Evolutionary conservation across 1,284 basidiomycete genomes (phyloP), one percentile per base, ranked within the genome.

Genomic region (Boletus semigastroideus): DNA sequence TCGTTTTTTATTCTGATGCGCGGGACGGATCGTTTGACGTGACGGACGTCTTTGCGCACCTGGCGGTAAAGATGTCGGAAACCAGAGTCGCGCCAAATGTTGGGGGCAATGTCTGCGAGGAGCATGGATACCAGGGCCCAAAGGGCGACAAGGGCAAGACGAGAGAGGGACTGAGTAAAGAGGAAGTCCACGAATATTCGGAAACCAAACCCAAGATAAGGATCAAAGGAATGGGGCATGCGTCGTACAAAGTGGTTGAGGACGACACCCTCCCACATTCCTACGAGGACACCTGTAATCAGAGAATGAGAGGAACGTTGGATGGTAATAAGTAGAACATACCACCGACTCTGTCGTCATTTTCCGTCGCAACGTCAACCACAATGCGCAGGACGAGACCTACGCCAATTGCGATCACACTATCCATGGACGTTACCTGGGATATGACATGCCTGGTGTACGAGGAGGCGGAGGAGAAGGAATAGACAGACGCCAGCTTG

Each of bases 201-300:
- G 52, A 86, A 78, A 20, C 69, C 79, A 52, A 81, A 79, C 17
- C 78, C 82, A 46, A 89, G 66, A 66, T 84, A 86, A 10, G 86
- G 84, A 65, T 87, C 83, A 43, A 61, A 68, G 5, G 65, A 67
- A 47, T 67, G 68, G 17, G 84, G 84, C 62, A 76, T 76, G 64
- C 85, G 86, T 55, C 77, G 76, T 55, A 85, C 66, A 65, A 87
- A 88, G 61, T 88, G 86, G 44, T 82, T 79, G 49, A 87, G 74
- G 39, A 88, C 79, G 20, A 86, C 77, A 41, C 86, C 86, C 68
- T 89, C 87, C 86, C 86, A 89, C 20, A 89, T 68, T 14, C 86
- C 86, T 47, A 89, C 73, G 53, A 89, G 75, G 12, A 80, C 79
- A 14, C 81, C 80, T 53, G 69, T 36, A 73, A 59, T 48, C 70